These are phyloP conservation scores for Camelina hispida DNA, from an alignment of 345 rosid genomes.

Conservation along the genomic window DNA sequence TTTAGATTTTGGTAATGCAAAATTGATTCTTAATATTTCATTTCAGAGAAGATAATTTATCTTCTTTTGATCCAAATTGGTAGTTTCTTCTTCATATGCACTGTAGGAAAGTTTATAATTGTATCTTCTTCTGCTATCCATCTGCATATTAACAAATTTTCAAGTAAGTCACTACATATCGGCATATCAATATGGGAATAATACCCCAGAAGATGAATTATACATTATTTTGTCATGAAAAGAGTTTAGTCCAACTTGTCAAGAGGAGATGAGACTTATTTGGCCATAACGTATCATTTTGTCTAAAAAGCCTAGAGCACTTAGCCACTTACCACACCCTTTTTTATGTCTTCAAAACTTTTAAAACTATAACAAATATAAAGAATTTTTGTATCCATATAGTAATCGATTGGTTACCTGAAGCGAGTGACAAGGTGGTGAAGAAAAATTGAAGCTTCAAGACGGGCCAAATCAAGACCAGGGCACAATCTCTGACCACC, in stretches of 20 bases:
- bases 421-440: slow-evolving; percentile 85
- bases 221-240: background rate
- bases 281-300: slow-evolving; percentile 22
- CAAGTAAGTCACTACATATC: background rate
- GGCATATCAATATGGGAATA: too few relatives aligned
- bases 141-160: slow-evolving; percentile 50
- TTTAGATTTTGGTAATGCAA: slow-evolving; percentile 19
- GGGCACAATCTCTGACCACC: slow-evolving; percentile 98
- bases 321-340: slow-evolving; percentile 18
- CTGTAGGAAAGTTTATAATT: slow-evolving; percentile 88
- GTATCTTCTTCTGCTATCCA: slow-evolving; percentile 91
- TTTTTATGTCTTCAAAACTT: background rate
- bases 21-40: slow-evolving; percentile 4
- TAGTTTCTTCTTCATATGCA: slow-evolving; percentile 83
- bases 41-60: slow-evolving; percentile 9
- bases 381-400: background rate
- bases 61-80: slow-evolving; percentile 85
- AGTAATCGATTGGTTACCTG: slow-evolving; percentile 55
- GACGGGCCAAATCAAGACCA: slow-evolving; percentile 92
- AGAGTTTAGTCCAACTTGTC: slow-evolving; percentile 23
- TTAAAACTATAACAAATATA: background rate
- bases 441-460: slow-evolving; percentile 87
- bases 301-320: slow-evolving; percentile 35
- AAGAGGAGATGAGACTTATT: slow-evolving; percentile 35
- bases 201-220: background rate